phyloP scores from a whole-genome alignment of 2,329 filamentous ascomycete species.

The Neobulgaria alba region DNA sequence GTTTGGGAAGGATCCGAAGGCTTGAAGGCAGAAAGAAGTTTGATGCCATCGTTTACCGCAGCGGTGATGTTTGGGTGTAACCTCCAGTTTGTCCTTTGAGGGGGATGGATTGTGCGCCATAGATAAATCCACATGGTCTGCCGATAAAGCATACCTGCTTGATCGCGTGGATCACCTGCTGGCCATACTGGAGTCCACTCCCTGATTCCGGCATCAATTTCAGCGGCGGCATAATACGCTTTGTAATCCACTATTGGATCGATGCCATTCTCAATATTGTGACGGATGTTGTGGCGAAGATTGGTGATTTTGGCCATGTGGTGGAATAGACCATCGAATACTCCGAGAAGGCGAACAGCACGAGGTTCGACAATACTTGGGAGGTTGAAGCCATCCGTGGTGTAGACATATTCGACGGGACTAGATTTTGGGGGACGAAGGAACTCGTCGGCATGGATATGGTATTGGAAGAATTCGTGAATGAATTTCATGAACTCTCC shows the following conservation, averaged over 20 bases:
- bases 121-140: slow-evolving; percentile 60
- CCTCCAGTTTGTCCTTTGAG: slow-evolving; percentile 29
- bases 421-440: slow-evolving; percentile 36
- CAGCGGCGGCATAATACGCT: slow-evolving; percentile 61
- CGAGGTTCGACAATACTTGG: slow-evolving; percentile 19
- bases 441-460: slow-evolving; percentile 58
- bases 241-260: slow-evolving; percentile 67
- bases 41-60: slow-evolving; percentile 49
- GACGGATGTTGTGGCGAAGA: slow-evolving; percentile 65
- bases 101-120: slow-evolving; percentile 52
- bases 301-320: slow-evolving; percentile 72
- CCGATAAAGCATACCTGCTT: slow-evolving; percentile 51
- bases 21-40: slow-evolving; percentile 45
- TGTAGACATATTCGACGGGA: slow-evolving; percentile 18
- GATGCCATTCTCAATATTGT: slow-evolving; percentile 50
- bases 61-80: slow-evolving; percentile 40
- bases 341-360: slow-evolving; percentile 56
- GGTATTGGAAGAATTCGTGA: slow-evolving; percentile 76
- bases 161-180: slow-evolving; percentile 45
- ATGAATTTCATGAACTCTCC: slow-evolving; percentile 64
- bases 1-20: slow-evolving; percentile 51
- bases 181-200: slow-evolving; percentile 63
- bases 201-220: slow-evolving; percentile 66
- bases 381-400: slow-evolving; percentile 17
- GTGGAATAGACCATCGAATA: slow-evolving; percentile 73